These are phyloP conservation scores for Leccinum pallidistipes DNA, from an alignment of 1,284 basidiomycete genomes.

Conservation along the genomic window DNA sequence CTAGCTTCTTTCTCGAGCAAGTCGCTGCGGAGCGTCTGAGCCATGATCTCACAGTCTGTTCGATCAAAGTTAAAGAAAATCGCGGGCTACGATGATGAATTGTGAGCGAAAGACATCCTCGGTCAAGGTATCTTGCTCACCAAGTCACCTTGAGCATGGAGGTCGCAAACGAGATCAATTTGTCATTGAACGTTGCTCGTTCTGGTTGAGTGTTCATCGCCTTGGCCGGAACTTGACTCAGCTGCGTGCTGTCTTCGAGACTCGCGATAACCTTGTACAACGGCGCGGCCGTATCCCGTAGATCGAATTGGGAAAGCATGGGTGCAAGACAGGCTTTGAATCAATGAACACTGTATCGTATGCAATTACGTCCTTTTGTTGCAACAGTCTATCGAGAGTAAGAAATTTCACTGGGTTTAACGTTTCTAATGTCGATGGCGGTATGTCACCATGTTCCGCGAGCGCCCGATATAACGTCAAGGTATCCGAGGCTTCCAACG, in stretches of 20 bases:
- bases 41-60: slow-evolving; percentile 56
- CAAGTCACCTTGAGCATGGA: slow-evolving; percentile 49
- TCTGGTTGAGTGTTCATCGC: slow-evolving; percentile 37
- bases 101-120: background rate
- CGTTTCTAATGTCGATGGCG: slow-evolving; percentile 30
- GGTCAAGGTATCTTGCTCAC: slow-evolving; percentile 37
- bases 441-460: slow-evolving; percentile 15
- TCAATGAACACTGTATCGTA: slow-evolving; percentile 60
- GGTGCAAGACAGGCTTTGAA: slow-evolving; percentile 41
- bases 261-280: slow-evolving; percentile 42
- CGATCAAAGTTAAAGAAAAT: slow-evolving; percentile 69
- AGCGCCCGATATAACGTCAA: slow-evolving; percentile 52
- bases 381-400: slow-evolving; percentile 38
- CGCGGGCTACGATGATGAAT: slow-evolving; percentile 47
- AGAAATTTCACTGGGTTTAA: slow-evolving; percentile 53
- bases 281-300: slow-evolving; percentile 35
- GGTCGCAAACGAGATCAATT: slow-evolving; percentile 58
- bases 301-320: slow-evolving; percentile 42
- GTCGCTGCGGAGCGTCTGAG: slow-evolving; percentile 34
- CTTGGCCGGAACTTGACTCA: slow-evolving; percentile 24
- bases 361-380: slow-evolving; percentile 56
- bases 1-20: slow-evolving; percentile 45
- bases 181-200: slow-evolving; percentile 34
- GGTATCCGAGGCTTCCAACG: slow-evolving; percentile 59
- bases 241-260: slow-evolving; percentile 40